A percentile compares a stretch with the other conserved stretches of the same genome.
These are phyloP conservation scores for Penicillium sp. DNA, from an alignment of 2,329 filamentous ascomycete genomes.

Conservation along the genomic window DNA sequence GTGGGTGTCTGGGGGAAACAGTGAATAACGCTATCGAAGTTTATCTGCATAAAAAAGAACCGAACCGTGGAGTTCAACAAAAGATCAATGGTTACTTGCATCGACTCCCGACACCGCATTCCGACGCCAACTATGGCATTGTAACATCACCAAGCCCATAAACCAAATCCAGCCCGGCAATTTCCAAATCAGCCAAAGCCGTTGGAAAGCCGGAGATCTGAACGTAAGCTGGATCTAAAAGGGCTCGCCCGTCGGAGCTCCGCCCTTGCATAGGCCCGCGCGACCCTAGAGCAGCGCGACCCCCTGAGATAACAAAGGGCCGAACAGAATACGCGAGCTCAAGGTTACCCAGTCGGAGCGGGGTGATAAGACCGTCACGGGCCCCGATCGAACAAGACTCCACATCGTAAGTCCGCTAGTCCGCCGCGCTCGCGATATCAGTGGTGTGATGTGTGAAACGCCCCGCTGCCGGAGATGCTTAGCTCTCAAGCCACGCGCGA, in stretches of 20 bases:
- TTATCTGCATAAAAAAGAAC: neutral
- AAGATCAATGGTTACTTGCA: neutral
- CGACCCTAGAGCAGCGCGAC: neutral
- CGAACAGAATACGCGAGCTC: neutral
- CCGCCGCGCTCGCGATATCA: neutral
- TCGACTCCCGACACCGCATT: neutral
- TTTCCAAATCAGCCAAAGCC: conserved; percentile 3
- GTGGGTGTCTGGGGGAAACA: neutral
- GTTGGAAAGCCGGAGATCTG: neutral
- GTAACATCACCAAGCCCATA: neutral
- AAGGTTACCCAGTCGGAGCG: neutral
- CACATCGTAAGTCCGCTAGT: neutral
- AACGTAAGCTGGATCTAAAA: neutral
- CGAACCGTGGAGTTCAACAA: no score
- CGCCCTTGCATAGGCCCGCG: conserved; percentile 7
- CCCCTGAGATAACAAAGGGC: conserved; percentile 1
- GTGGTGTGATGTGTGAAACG: conserved; percentile 3
- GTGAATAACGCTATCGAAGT: neutral
- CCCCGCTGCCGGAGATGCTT: conserved; percentile 5
- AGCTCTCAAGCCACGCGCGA: conserved; percentile 6
- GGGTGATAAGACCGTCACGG: conserved; percentile 6
- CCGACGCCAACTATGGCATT: neutral
- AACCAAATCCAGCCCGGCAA: neutral
- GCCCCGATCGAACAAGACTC: neutral
- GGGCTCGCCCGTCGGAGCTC: conserved; percentile 20